Base-by-base conservation (phyloP, 2,329 filamentous ascomycete genomes). In the Fusarium newnesense region DNA sequence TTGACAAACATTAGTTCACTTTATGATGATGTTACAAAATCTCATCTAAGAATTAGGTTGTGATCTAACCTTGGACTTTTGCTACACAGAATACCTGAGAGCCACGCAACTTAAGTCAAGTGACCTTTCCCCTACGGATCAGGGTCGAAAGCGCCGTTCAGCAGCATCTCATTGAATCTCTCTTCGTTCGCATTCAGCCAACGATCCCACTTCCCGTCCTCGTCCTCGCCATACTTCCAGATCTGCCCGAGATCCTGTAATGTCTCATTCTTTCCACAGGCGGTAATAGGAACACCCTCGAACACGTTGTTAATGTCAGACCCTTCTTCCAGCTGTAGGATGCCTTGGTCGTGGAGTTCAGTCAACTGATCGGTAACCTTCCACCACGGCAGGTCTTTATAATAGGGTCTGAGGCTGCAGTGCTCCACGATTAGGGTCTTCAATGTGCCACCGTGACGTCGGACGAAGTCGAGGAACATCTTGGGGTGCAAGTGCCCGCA, bases 401-500 rank as follows among this genome's bases (percentile, higher is more conserved):
- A 2, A 8, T 11, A 10, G 4, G 26, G 26, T 4, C 19, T 16
- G 18, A 61, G 42, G 10, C 26, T 54, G 30, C 47, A 61, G 4
- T 16, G 7, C 0, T 8, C 0, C 7, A 54, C n/a, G 1, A 3
- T 9, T 0, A 62, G 36, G 0, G 3, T 7, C 2, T 46, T 32
- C 5, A 62, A 34, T 1, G 24, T 32, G 9, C 9, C 0, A 2
- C 26, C 21, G 9, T 62, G 59, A 4, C 59, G 49, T 1, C 7
- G 11, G 7, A 57, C 8, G 15, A 62, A 62, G 5, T 18, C 9
- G 4, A 46, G 10, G 16, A 62, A 10, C 12, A 3, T 39, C 9
- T 37, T 2, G 10, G 39, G 32, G 1, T 39, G 9, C 2, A 56
- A 10, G 4, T 32, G 24, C 2, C 59, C 49, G 7, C 49, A 62